Conservation (phyloP, 2,329 filamentous ascomycete species). For the Coleophoma eucalyptorum region DNA sequence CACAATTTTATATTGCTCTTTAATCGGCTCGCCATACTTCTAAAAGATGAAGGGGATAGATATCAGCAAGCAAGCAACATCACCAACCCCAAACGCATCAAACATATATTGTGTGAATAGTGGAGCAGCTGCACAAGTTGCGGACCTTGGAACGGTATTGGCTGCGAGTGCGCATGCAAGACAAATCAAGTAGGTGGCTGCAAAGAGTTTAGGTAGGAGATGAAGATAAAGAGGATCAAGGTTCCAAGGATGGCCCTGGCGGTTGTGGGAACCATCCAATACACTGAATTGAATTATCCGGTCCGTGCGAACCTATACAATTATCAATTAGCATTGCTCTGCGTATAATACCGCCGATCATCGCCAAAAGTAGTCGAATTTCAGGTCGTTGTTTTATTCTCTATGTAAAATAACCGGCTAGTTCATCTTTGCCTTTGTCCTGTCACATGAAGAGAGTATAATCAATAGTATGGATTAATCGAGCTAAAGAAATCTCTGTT, state of each 20-base stretch:
- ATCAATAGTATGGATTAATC: no score
- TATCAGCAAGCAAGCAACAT: conserved; percentile 36
- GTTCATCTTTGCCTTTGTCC: no score
- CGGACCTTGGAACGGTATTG: conserved; percentile 56
- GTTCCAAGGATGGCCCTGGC: conserved; percentile 37
- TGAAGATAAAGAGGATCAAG: conserved; percentile 42
- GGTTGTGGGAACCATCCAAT: conserved; percentile 42
- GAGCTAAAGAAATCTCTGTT: no score
- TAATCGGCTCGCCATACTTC: conserved; percentile 21
- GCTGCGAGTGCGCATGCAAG: conserved; percentile 53
- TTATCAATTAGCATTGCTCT: no score
- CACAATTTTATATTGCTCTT: conserved; percentile 24
- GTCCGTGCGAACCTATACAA: no score
- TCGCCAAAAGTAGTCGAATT: conserved; percentile 49
- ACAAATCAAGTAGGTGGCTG: conserved; percentile 35
- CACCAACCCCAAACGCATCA: conserved; percentile 43
- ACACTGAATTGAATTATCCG: conserved; percentile 34
- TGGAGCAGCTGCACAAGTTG: conserved; percentile 61
- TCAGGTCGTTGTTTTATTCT: conserved; percentile 36
- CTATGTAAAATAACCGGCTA: no score
- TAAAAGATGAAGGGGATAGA: conserved; percentile 27
- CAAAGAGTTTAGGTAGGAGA: conserved; percentile 53
- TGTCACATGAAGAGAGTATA: no score
- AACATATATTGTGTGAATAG: conserved; percentile 50
- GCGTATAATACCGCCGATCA: conserved; percentile 39